phyloP scores from a whole-genome alignment of 257 asterid species.

The Primulina huaijiensis region DNA sequence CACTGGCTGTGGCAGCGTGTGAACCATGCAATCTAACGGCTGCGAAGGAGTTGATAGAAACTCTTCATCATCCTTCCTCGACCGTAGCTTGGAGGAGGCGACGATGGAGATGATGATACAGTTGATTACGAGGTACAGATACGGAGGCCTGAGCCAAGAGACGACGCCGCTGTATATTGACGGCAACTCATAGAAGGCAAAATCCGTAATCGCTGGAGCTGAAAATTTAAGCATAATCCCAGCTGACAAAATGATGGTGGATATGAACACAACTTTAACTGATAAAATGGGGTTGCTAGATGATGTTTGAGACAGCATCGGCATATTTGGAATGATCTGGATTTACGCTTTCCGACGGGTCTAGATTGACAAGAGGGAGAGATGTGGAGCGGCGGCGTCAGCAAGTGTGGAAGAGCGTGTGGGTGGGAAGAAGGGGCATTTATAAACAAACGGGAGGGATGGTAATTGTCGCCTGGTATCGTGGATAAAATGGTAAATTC shows the following conservation, averaged over 20 bases:
- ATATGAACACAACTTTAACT: conserved; percentile 41
- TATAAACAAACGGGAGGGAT: conserved; percentile 12
- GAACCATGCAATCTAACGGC: conserved; percentile 9
- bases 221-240: conserved; percentile 51
- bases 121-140: conserved; percentile 71
- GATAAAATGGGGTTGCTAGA: conserved; percentile 26
- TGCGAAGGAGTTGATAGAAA: conserved; percentile 8
- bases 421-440: not conserved
- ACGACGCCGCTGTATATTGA: conserved; percentile 56
- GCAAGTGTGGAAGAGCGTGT: not conserved
- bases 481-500: conserved; percentile 18
- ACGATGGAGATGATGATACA: conserved; percentile 74
- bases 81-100: conserved; percentile 69
- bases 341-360: not conserved
- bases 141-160: conserved; percentile 83
- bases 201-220: conserved; percentile 44
- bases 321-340: conserved; percentile 23
- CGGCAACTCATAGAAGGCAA: conserved; percentile 52
- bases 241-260: conserved; percentile 57
- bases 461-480: not conserved
- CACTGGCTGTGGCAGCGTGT: conserved; percentile 8
- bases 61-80: conserved; percentile 31
- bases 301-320: conserved; percentile 27
- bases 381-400: not conserved
- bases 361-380: not conserved